Conservation (phyloP, 2,329 filamentous ascomycete species). For the Tothia fuscella region DNA sequence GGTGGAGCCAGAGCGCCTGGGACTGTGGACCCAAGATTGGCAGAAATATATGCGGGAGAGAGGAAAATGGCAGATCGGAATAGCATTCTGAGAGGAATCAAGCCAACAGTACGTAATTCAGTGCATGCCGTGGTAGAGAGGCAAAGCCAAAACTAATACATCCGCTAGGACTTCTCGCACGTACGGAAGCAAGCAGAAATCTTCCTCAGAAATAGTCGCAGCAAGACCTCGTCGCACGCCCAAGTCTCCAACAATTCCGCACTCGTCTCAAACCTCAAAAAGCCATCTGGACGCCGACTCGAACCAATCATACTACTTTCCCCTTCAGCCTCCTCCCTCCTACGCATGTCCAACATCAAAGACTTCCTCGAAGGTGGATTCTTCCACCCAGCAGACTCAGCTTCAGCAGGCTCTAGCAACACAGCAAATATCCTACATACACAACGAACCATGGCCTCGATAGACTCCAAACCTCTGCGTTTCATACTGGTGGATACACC, state of each 20-base stretch:
- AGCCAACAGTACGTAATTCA: constrained; percentile 59
- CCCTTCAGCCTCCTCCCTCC: constrained; percentile 83
- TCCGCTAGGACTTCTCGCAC: constrained; percentile 47
- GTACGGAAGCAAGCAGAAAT: constrained; percentile 54
- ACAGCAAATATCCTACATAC: constrained; percentile 74
- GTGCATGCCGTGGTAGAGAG: constrained; percentile 4
- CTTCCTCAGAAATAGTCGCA: constrained; percentile 12
- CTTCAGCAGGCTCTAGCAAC: constrained; percentile 45
- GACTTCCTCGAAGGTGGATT: constrained; percentile 78
- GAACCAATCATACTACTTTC: constrained; percentile 95
- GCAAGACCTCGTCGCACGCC: constrained; percentile 26
- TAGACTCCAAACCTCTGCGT: constrained; percentile 66
- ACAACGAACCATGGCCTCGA: constrained; percentile 57
- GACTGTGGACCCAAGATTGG: constrained; percentile 58
- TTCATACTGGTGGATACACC: constrained; percentile 94
- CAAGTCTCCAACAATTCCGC: constrained; percentile 27
- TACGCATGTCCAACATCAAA: constrained; percentile 93
- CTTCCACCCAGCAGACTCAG: constrained; percentile 63
- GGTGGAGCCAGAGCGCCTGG: constrained; percentile 27
- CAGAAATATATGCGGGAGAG: constrained; percentile 85
- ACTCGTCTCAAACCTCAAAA: constrained; percentile 30
- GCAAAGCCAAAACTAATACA: neutral
- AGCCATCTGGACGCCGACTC: constrained; percentile 35
- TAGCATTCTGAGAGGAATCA: constrained; percentile 72
- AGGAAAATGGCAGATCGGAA: constrained; percentile 88